phyloP scores from a whole-genome alignment of 2,329 filamentous ascomycete species.

The Pestalotiopsis sp. region DNA sequence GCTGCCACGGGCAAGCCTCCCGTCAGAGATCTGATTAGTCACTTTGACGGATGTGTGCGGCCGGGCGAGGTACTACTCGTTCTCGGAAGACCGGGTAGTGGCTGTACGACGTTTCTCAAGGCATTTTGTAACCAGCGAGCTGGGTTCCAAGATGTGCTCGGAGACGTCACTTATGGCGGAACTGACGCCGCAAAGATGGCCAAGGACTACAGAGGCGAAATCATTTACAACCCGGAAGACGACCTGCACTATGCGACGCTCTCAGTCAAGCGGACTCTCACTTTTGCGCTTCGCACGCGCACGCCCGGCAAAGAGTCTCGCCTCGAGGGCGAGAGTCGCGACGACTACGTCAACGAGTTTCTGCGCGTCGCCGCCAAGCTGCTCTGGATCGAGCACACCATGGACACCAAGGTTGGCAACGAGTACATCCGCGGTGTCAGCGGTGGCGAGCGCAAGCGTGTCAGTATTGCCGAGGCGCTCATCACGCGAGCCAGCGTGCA shows the following conservation, averaged over 20 bases:
- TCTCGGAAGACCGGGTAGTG: conserved; percentile 44
- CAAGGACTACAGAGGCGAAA: conserved; percentile 57
- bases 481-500: conserved; percentile 60
- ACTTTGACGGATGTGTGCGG: conserved; percentile 57
- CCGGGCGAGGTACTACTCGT: conserved; percentile 53
- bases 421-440: conserved; percentile 70
- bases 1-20: conserved; percentile 36
- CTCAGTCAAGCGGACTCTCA: conserved; percentile 65
- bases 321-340: conserved; percentile 60
- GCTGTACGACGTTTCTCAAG: conserved; percentile 58
- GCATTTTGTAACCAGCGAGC: conserved; percentile 66
- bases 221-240: conserved; percentile 68
- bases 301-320: conserved; percentile 58
- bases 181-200: conserved; percentile 44
- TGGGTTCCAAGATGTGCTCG: conserved; percentile 38
- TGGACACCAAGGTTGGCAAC: conserved; percentile 68
- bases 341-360: conserved; percentile 45
- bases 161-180: conserved; percentile 64
- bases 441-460: conserved; percentile 71
- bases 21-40: conserved; percentile 38
- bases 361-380: conserved; percentile 57
- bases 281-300: conserved; percentile 66
- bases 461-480: conserved; percentile 62
- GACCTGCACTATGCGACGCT: conserved; percentile 70
- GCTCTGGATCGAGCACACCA: conserved; percentile 67